phyloP scores from a whole-genome alignment of 345 rosid genomes.

The Brassica rapa region DNA sequence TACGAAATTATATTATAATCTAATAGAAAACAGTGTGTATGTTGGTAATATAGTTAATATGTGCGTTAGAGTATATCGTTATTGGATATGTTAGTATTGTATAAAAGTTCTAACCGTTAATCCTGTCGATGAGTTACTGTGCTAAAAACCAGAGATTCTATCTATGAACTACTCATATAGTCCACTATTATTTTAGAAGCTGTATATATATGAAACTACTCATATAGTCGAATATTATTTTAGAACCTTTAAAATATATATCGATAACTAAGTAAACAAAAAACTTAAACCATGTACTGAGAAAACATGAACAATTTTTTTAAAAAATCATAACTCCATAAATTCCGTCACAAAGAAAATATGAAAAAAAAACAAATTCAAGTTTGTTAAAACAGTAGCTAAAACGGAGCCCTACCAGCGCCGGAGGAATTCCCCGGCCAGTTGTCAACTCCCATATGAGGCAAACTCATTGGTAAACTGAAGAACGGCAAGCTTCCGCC shows the following conservation, averaged over 20 bases:
- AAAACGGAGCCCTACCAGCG: conserved; percentile 66
- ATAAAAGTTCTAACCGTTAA: neutral
- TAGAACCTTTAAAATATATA: too few species aligned
- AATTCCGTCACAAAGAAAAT: neutral
- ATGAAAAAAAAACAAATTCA: neutral
- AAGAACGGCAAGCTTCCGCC: conserved; percentile 70
- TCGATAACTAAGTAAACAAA: too few species aligned
- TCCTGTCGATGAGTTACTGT: neutral
- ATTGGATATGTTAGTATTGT: neutral
- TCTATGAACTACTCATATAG: too few species aligned
- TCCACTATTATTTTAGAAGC: too few species aligned
- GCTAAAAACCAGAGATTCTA: too few species aligned
- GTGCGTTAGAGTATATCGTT: neutral
- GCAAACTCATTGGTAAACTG: conserved; percentile 74
- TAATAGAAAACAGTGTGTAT: neutral
- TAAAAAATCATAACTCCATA: neutral
- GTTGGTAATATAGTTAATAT: neutral
- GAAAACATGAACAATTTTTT: conserved; percentile 19
- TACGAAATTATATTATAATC: neutral
- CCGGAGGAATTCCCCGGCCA: conserved; percentile 73
- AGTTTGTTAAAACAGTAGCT: conserved; percentile 13
- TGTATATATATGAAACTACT: too few species aligned
- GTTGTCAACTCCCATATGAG: conserved; percentile 78
- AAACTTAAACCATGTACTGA: too few species aligned
- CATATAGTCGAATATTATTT: too few species aligned